Evolutionary conservation across 2,329 filamentous ascomycete species (phyloP), one percentile per base, ranked within the genome.

Genomic region (Alternaria triticina): DNA sequence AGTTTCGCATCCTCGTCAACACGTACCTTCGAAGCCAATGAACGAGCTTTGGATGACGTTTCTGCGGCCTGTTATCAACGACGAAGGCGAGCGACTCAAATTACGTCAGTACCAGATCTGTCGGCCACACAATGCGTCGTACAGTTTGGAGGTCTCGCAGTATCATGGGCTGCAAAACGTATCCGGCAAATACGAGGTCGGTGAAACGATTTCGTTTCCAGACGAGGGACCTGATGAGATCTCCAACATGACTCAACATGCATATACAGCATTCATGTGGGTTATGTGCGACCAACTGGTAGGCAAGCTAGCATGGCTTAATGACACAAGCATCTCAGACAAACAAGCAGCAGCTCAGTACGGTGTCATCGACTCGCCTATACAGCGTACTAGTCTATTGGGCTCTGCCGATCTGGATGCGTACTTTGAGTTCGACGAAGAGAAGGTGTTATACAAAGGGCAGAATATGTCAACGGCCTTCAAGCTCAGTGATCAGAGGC

Each of bases 241-340:
- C 6, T 54, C 51, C 30, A 60, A 71, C 43, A 65, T 70, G 60
- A 64, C 64, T 3, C 63, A 70, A 43, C 69, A 70, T 33, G 61
- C 67, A n/a, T 69, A 71, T 9, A 57, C 64, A n/a, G 69, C 67
- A 4, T 67, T 66, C 50, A 68, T 71, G 64, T 66, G 58, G 65
- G 64, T 55, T 3, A 49, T 70, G 5, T 55, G 45, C 22, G 69
- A 71, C 33, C 69, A 67, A 36, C 62, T 71, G 1, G 59, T 71
- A 3, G 67, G 67, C 3, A 66, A 66, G 22, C 59, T 69, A 28
- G 62, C 63, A 10, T 71, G 67, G 67, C 65, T 61, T 15, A 47
- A 36, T 1, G 49, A 51, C 22, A 51, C 49, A 13, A 36, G 28
- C 5, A 11, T 51, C 1, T 17, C 27, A 11, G 28, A 36, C 15